phyloP scores from a whole-genome alignment of 805 yeast species.

The Priceomyces haplophilus region DNA sequence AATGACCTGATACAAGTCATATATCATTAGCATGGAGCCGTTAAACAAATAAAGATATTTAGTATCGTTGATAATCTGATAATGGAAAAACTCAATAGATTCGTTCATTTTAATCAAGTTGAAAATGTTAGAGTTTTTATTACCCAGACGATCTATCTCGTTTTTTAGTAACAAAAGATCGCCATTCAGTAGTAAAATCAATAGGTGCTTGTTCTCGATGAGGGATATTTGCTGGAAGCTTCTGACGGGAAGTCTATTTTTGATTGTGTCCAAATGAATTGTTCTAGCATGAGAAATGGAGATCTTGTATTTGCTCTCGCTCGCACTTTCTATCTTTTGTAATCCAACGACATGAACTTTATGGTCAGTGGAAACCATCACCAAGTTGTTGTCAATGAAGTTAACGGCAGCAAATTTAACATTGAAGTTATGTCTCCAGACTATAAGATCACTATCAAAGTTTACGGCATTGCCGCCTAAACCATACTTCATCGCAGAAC shows the following conservation, averaged over 20 bases:
- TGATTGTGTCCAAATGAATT: slow-evolving; percentile 33
- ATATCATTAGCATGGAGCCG: slow-evolving; percentile 36
- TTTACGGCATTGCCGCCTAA: slow-evolving; percentile 26
- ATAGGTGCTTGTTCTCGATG: slow-evolving; percentile 30
- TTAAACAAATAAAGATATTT: slow-evolving; percentile 30
- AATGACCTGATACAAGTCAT: slow-evolving; percentile 23
- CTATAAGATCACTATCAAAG: slow-evolving; percentile 37
- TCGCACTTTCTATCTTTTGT: slow-evolving; percentile 7
- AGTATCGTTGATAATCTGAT: slow-evolving; percentile 20
- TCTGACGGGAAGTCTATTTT: slow-evolving; percentile 21
- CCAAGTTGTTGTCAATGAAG: slow-evolving; percentile 14
- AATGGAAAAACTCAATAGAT: slow-evolving; percentile 32
- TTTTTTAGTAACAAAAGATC: slow-evolving; percentile 37
- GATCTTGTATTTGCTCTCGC: slow-evolving; percentile 19
- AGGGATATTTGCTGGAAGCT: slow-evolving; percentile 22
- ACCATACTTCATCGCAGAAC: slow-evolving; percentile 30
- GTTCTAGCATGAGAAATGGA: slow-evolving; percentile 29
- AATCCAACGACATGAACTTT: slow-evolving; percentile 28
- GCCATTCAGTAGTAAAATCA: slow-evolving; percentile 36
- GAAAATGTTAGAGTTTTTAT: slow-evolving; percentile 22
- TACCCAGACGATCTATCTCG: slow-evolving; percentile 13
- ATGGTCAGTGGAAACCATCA: slow-evolving; percentile 29
- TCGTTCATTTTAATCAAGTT: slow-evolving; percentile 30
- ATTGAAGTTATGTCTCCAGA: slow-evolving; percentile 38
- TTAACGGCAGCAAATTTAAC: slow-evolving; percentile 20